Conservation (phyloP, 345 rosid species). For the Clausena lansium region DNA sequence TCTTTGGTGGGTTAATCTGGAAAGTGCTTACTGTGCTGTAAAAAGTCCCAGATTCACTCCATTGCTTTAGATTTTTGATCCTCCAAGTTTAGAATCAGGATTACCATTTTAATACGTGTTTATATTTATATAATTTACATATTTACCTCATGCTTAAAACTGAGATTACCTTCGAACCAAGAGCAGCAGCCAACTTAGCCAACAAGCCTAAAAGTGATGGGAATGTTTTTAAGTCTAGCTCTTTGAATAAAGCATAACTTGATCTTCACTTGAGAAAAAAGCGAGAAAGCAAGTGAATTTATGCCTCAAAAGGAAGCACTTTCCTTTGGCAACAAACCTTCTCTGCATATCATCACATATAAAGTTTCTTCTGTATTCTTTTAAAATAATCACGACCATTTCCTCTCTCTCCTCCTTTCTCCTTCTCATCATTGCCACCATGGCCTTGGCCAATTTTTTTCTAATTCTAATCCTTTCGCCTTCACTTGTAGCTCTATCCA, state of each 20-base stretch:
- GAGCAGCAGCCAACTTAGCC: not conserved
- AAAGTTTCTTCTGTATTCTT: conserved; percentile 8
- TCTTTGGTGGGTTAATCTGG: conserved; percentile 5
- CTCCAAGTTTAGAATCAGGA: conserved; percentile 9
- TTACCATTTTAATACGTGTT: not conserved
- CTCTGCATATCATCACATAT: conserved; percentile 29
- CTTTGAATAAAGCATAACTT: conserved; percentile 63
- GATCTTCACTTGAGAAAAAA: conserved; percentile 36
- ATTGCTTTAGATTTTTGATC: not conserved
- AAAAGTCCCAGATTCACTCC: not conserved
- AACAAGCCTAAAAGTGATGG: conserved; percentile 3
- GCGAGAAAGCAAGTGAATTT: conserved; percentile 28
- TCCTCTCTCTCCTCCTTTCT: conserved; percentile 9
- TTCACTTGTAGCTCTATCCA: conserved; percentile 31
- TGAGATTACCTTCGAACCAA: not conserved
- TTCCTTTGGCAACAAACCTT: conserved; percentile 58
- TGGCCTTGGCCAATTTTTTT: conserved; percentile 38
- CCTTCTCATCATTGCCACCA: conserved; percentile 23
- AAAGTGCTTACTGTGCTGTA: not conserved
- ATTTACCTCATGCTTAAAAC: not conserved
- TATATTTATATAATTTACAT: not conserved
- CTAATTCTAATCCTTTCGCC: conserved; percentile 37
- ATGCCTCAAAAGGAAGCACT: conserved; percentile 32
- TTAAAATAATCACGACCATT: not conserved
- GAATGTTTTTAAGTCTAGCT: conserved; percentile 20